phyloP scores from a whole-genome alignment of 2,329 filamentous ascomycete genomes.

The Fusarium stilboides region DNA sequence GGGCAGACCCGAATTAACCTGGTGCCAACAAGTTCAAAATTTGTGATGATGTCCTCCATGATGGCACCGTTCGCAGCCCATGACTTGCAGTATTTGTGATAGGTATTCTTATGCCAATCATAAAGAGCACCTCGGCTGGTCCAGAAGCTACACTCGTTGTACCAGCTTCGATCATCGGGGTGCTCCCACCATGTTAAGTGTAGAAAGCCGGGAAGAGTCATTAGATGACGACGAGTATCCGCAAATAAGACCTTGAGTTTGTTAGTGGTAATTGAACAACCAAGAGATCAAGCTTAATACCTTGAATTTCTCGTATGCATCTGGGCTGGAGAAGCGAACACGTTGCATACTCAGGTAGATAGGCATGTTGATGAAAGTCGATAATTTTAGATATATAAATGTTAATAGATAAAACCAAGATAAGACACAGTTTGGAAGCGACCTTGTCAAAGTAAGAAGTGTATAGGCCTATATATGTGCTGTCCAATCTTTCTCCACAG shows the following conservation, averaged over 20 bases:
- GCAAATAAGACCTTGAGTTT: conserved; percentile 23
- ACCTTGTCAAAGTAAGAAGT: neutral
- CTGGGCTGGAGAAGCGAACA: conserved; percentile 32
- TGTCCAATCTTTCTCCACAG: neutral
- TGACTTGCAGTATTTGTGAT: conserved; percentile 38
- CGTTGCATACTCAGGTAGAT: conserved; percentile 30
- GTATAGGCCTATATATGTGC: neutral
- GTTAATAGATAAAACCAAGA: neutral
- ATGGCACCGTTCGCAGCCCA: conserved; percentile 37
- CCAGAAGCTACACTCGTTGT: conserved; percentile 41
- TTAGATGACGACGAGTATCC: conserved; percentile 31
- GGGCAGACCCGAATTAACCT: conserved; percentile 31
- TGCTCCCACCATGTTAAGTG: conserved; percentile 36
- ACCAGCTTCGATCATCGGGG: conserved; percentile 26
- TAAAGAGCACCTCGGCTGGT: conserved; percentile 33
- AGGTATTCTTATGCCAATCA: conserved; percentile 38
- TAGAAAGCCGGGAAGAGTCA: conserved; percentile 18
- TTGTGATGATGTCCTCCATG: conserved; percentile 41
- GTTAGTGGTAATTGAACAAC: no score
- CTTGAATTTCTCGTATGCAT: conserved; percentile 33
- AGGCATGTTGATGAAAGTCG: conserved; percentile 1
- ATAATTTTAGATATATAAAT: neutral
- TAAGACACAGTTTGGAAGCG: neutral
- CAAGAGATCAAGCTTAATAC: no score
- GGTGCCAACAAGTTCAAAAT: conserved; percentile 38